phyloP scores from a whole-genome alignment of 768 basidiomycete genomes.

The Ramaria sp. region DNA sequence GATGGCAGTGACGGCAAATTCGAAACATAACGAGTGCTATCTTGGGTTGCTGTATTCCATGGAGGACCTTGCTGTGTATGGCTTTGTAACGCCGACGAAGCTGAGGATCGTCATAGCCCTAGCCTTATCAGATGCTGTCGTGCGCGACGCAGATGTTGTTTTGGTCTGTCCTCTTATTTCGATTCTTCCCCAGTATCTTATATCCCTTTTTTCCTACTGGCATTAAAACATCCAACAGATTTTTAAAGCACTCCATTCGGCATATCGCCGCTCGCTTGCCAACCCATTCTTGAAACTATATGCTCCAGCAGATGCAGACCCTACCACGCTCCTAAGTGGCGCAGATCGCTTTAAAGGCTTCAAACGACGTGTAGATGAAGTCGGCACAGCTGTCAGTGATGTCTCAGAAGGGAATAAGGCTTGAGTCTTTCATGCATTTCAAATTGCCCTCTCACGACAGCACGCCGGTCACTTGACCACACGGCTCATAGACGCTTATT shows the following conservation, averaged over 20 bases:
- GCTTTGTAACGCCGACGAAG: conserved; percentile 80
- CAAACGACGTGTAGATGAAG: conserved; percentile 61
- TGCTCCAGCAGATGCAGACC: conserved; percentile 39
- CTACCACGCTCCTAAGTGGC: conserved; percentile 46
- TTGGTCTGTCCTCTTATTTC: conserved; percentile 35
- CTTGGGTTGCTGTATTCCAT: conserved; percentile 80
- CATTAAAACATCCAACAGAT: conserved; percentile 35
- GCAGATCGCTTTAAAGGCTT: conserved; percentile 61
- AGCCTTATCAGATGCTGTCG: conserved; percentile 69
- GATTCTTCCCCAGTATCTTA: neutral
- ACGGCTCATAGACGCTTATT: conserved; percentile 14
- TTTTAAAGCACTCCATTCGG: conserved; percentile 83
- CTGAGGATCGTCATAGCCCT: conserved; percentile 80
- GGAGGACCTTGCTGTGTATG: conserved; percentile 89
- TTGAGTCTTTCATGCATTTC: conserved; percentile 14
- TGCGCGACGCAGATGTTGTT: conserved; percentile 70
- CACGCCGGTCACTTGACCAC: conserved; percentile 17
- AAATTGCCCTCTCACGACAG: conserved; percentile 7
- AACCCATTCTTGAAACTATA: conserved; percentile 80
- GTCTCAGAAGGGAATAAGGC: conserved; percentile 15
- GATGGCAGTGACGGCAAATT: conserved; percentile 25
- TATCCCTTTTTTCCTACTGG: neutral
- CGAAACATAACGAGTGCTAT: conserved; percentile 67
- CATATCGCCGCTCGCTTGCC: conserved; percentile 71
- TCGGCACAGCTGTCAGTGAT: conserved; percentile 48